Percentiles rank a stretch among this genome's conserved stretches.
Evolutionary conservation across 2,329 filamentous ascomycete species (phyloP).

Genomic region (Biscogniauxia marginata): DNA sequence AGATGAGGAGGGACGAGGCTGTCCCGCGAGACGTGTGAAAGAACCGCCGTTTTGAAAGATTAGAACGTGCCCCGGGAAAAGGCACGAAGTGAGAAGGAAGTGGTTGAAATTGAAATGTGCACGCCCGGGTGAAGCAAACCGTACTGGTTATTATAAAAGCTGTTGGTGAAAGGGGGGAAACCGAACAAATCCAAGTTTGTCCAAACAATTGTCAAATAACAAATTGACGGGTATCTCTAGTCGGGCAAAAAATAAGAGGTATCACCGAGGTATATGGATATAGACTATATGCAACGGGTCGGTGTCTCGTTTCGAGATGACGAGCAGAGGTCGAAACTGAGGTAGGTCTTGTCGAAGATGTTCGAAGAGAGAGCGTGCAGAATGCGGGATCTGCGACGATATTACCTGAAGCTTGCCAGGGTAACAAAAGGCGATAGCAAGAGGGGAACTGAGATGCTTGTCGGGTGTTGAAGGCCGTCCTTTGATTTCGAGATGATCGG

Average conservation of each 20-base stretch:
- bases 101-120: conserved; percentile 25
- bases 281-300: conserved; percentile 28
- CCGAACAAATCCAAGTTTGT: conserved; percentile 24
- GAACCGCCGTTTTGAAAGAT: conserved; percentile 75
- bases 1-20: conserved; percentile 82
- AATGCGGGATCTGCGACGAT: conserved; percentile 14
- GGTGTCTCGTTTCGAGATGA: conserved; percentile 18
- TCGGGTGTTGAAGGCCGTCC: conserved; percentile 13
- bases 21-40: conserved; percentile 78
- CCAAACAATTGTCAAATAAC: conserved; percentile 27
- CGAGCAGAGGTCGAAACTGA: conserved; percentile 22
- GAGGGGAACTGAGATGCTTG: conserved; percentile 12
- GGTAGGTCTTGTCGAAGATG: conserved; percentile 17
- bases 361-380: conserved; percentile 11
- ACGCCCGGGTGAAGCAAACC: conserved; percentile 27
- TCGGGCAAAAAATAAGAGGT: conserved; percentile 25
- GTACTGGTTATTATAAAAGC: conserved; percentile 32
- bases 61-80: conserved; percentile 51
- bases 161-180: conserved; percentile 25
- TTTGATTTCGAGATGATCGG: conserved; percentile 26
- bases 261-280: conserved; percentile 23
- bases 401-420: conserved; percentile 25
- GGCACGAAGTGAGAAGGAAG: conserved; percentile 36
- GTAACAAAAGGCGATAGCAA: conserved; percentile 11
- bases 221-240: conserved; percentile 27